Conservation (phyloP, 2,329 filamentous ascomycete genomes). For the Microcyclospora pomicola region DNA sequence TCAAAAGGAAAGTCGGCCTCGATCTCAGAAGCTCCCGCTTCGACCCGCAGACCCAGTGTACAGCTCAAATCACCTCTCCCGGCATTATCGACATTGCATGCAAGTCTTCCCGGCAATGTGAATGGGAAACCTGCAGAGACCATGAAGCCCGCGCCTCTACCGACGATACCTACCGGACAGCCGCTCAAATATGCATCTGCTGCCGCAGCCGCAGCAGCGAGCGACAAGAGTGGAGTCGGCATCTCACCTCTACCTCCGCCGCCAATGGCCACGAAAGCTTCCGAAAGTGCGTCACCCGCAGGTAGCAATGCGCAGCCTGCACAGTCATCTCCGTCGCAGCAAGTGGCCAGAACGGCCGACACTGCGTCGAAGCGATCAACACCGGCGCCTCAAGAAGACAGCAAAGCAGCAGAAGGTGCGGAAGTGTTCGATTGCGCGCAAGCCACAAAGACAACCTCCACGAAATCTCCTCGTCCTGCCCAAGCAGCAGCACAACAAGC, state of each 20-base stretch:
- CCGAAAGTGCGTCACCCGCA: slow-evolving; percentile 31
- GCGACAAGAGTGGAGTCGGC: slow-evolving; percentile 74
- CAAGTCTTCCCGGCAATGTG: slow-evolving; percentile 48
- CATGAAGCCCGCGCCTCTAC: slow-evolving; percentile 89
- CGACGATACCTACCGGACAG: slow-evolving; percentile 72
- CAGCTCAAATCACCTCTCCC: slow-evolving; percentile 90
- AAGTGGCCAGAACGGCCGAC: slow-evolving; percentile 15
- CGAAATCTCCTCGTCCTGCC: slow-evolving; percentile 24
- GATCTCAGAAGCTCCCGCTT: slow-evolving; percentile 43
- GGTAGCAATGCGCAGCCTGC: slow-evolving; percentile 27
- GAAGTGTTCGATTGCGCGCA: not conserved
- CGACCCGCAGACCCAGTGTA: slow-evolving; percentile 61
- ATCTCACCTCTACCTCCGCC: slow-evolving; percentile 89
- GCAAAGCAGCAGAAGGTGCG: slow-evolving; percentile 11
- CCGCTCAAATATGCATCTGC: slow-evolving; percentile 94
- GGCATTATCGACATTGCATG: slow-evolving; percentile 80
- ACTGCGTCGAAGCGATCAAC: slow-evolving; percentile 14
- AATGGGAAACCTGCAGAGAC: slow-evolving; percentile 45
- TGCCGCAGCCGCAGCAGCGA: slow-evolving; percentile 81
- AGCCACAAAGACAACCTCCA: slow-evolving; percentile 5
- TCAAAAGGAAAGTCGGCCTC: slow-evolving; percentile 34
- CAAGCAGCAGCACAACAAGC: slow-evolving; percentile 23
- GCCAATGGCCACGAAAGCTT: slow-evolving; percentile 47
- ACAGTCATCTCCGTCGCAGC: slow-evolving; percentile 21
- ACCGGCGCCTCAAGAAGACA: slow-evolving; percentile 16